Evolutionary conservation across 768 basidiomycete genomes (phyloP).

Genomic region (Pulveroboletus sp.): DNA sequence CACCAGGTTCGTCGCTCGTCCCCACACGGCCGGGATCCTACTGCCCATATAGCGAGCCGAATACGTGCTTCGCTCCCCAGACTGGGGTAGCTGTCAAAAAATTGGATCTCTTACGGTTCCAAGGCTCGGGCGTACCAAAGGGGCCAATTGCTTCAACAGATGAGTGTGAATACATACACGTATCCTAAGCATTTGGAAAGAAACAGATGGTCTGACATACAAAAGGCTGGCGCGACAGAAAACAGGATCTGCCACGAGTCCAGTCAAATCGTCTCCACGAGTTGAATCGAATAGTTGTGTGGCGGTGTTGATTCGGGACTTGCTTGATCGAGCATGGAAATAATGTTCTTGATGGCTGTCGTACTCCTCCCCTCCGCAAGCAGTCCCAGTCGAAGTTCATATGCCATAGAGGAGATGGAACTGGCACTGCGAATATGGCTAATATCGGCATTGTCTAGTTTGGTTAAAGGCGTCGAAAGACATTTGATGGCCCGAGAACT

Average conservation of each 20-base stretch:
- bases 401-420: constrained; percentile 26
- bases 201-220: neutral
- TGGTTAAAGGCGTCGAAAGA: constrained; percentile 17
- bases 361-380: constrained; percentile 24
- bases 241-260: neutral
- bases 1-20: neutral
- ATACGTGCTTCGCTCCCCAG: neutral
- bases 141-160: neutral
- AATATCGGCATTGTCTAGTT: constrained; percentile 9
- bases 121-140: neutral
- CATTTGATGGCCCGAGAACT: constrained; percentile 6
- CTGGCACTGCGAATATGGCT: constrained; percentile 14
- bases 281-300: neutral
- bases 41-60: neutral
- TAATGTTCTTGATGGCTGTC: constrained; percentile 22
- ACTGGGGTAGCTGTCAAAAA: neutral
- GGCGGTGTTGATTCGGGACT: constrained; percentile 11
- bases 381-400: constrained; percentile 22
- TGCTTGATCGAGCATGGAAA: constrained; percentile 27
- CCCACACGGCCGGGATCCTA: neutral
- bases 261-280: constrained; percentile 8
- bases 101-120: neutral
- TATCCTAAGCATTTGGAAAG: neutral
- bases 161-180: constrained; percentile 5
- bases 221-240: neutral